Conservation (phyloP, 441 rosid genomes). For the Gossypium schwendimanii region DNA sequence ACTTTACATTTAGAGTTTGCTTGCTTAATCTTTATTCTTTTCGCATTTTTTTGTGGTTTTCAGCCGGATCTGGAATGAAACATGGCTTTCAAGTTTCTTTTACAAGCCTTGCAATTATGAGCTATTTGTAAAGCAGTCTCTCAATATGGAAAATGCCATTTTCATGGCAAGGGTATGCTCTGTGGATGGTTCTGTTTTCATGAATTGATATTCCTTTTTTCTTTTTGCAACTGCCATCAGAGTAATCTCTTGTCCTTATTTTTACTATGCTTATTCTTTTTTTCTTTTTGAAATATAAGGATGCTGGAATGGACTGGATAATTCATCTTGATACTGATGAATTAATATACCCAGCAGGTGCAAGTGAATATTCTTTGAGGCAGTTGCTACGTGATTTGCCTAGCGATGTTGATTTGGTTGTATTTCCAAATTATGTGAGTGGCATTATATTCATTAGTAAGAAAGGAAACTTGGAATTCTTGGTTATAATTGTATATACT, state of each 20-base stretch:
- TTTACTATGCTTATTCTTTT: slow-evolving; percentile 3
- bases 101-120: slow-evolving; percentile 78
- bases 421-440: slow-evolving; percentile 78
- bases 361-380: slow-evolving; percentile 66
- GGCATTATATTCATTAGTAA: slow-evolving; percentile 10
- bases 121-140: slow-evolving; percentile 74
- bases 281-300: slow-evolving; percentile 34
- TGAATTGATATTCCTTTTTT: slow-evolving; percentile 1
- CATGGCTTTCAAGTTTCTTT: slow-evolving; percentile 70
- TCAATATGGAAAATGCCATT: slow-evolving; percentile 85
- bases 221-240: background rate
- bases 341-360: slow-evolving; percentile 67
- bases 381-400: slow-evolving; percentile 63
- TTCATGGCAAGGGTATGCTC: slow-evolving; percentile 72
- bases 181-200: background rate
- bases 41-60: slow-evolving; percentile 10
- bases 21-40: background rate
- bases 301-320: slow-evolving; percentile 65
- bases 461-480: slow-evolving; percentile 2
- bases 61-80: slow-evolving; percentile 83
- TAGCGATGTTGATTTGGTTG: slow-evolving; percentile 66
- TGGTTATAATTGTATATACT: background rate
- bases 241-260: slow-evolving; percentile 10
- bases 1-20: background rate
- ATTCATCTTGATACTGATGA: slow-evolving; percentile 73